A percentile compares a stretch with the other conserved stretches of the same genome.
phyloP scores from a whole-genome alignment of 2,329 filamentous ascomycete genomes.

The Colletotrichum kahawae region DNA sequence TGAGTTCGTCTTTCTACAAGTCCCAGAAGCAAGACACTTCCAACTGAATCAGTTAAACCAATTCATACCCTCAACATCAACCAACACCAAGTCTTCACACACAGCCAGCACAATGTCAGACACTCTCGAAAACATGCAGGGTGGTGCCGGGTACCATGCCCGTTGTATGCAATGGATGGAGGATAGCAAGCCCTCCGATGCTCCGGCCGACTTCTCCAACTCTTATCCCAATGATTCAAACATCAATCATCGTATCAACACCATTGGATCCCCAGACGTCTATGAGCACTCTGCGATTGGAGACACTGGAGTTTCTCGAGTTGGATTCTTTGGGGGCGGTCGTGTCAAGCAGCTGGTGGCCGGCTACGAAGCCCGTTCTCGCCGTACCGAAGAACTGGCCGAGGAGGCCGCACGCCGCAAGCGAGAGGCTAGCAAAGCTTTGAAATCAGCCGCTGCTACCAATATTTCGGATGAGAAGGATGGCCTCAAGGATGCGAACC shows the following conservation, averaged over 20 bases:
- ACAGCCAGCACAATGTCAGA: background rate
- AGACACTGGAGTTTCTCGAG: background rate
- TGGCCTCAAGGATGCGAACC: background rate
- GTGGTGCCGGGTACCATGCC: background rate
- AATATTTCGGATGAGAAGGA: background rate
- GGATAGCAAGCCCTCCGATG: background rate
- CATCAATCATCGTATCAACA: background rate
- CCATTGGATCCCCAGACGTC: background rate
- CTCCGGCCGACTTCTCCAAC: background rate
- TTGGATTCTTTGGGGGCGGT: background rate
- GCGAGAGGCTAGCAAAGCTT: background rate
- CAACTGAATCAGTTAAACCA: background rate
- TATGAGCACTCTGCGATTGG: background rate
- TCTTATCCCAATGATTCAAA: background rate
- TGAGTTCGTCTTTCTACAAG: background rate
- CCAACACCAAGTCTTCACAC: background rate
- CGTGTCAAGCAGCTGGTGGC: conserved; percentile 3
- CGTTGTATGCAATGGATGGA: background rate
- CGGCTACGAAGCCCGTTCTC: background rate
- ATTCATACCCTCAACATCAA: background rate
- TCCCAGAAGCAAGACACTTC: background rate
- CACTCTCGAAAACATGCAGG: background rate
- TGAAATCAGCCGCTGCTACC: background rate
- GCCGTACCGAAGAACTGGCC: background rate
- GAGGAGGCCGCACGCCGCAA: background rate